Percentiles rank a stretch among this genome's conserved stretches.
Evolutionary conservation across 2,329 filamentous ascomycete species (phyloP).

Genomic region (Ambrosiella xylebori): DNA sequence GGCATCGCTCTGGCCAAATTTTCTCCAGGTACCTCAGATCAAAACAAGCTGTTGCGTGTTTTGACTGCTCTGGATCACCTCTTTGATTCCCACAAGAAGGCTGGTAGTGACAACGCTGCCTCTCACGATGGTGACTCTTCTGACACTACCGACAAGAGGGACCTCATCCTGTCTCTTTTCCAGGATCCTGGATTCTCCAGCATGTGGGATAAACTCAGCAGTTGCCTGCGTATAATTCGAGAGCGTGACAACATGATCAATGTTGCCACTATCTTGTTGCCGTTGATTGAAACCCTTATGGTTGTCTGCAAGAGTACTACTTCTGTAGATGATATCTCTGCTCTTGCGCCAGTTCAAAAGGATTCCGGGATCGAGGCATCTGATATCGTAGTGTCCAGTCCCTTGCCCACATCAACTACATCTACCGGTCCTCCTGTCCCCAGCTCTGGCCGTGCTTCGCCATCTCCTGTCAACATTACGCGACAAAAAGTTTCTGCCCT

Average conservation of each 20-base stretch:
- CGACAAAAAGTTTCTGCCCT: conserved; percentile 71
- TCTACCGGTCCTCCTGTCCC: background rate
- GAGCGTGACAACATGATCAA: conserved; percentile 92
- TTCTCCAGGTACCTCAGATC: conserved; percentile 86
- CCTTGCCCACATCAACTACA: conserved; percentile 16
- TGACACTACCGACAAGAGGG: conserved; percentile 57
- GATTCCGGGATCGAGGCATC: background rate
- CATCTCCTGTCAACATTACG: conserved; percentile 35
- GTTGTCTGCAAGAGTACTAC: conserved; percentile 98
- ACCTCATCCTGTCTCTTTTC: conserved; percentile 74
- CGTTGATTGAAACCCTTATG: conserved; percentile 92
- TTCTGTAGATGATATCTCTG: conserved; percentile 40
- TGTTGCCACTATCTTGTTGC: conserved; percentile 85
- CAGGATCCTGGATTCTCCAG: conserved; percentile 78
- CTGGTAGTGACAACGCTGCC: conserved; percentile 26
- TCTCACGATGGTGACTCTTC: conserved; percentile 49
- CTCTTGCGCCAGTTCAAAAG: background rate
- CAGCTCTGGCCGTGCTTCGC: conserved; percentile 31
- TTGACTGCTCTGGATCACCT: conserved; percentile 89
- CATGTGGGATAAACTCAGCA: conserved; percentile 83
- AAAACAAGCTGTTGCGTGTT: conserved; percentile 85
- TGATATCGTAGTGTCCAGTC: conserved; percentile 18
- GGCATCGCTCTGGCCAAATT: conserved; percentile 88
- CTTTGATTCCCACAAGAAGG: conserved; percentile 64
- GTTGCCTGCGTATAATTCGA: conserved; percentile 73